Conservation (phyloP, 2,329 filamentous ascomycete genomes). For the Neopestalotiopsis sp. region DNA sequence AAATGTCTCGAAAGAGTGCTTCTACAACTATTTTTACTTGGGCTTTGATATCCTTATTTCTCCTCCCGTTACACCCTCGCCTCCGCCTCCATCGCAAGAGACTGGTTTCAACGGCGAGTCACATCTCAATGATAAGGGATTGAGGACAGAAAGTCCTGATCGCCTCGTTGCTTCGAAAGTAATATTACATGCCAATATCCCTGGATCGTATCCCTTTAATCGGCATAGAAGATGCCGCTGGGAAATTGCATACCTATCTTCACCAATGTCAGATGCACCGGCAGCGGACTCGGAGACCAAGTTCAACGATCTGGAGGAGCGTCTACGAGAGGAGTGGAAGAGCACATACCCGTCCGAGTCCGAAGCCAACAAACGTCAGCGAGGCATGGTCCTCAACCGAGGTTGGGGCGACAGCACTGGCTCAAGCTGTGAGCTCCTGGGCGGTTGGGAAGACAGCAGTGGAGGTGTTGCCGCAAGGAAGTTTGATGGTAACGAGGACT, state of each 20-base stretch:
- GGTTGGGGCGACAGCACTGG: constrained; percentile 92
- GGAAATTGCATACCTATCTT: constrained; percentile 70
- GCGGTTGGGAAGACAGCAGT: constrained; percentile 81
- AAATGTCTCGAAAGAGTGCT: constrained; percentile 73
- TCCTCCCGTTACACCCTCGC: constrained; percentile 69
- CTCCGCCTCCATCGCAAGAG: constrained; percentile 59
- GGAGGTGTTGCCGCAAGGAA: constrained; percentile 53
- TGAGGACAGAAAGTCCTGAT: constrained; percentile 55
- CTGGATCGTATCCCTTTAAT: constrained; percentile 96
- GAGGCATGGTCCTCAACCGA: constrained; percentile 87
- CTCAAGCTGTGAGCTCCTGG: constrained; percentile 84
- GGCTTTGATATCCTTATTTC: constrained; percentile 96
- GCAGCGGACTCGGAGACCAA: constrained; percentile 75
- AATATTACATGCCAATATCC: constrained; percentile 93
- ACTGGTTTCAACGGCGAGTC: constrained; percentile 28
- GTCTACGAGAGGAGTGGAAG: constrained; percentile 73
- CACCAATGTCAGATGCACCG: constrained; percentile 41
- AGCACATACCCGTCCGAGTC: constrained; percentile 63
- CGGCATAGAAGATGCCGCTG: constrained; percentile 88
- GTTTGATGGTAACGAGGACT: constrained; percentile 60
- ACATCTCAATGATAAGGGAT: constrained; percentile 33
- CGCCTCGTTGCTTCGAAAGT: constrained; percentile 87
- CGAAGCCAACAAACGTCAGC: constrained; percentile 56
- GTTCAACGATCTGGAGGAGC: constrained; percentile 74
- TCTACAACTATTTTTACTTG: constrained; percentile 97